A percentile compares a stretch with the other conserved stretches of the same genome.
Evolutionary conservation across 2,329 filamentous ascomycete genomes (phyloP).

Genomic region (Hypoxylon sp.): DNA sequence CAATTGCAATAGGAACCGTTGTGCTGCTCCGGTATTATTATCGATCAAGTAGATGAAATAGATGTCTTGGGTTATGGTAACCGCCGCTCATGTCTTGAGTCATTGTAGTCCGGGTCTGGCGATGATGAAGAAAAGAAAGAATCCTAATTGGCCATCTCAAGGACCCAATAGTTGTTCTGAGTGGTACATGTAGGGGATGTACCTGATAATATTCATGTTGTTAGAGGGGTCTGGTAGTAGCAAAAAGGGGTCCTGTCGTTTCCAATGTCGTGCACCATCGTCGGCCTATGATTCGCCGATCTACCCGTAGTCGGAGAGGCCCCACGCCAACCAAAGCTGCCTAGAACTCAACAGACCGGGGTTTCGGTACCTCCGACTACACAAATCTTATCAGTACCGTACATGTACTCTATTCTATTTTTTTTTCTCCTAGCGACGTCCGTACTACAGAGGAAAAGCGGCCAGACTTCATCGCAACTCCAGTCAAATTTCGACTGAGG

Average conservation of each 20-base stretch:
- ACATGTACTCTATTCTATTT: constrained; percentile 26
- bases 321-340: constrained; percentile 21
- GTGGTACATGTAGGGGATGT: constrained; percentile 10
- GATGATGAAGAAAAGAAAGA: constrained; percentile 21
- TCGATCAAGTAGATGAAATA: background rate
- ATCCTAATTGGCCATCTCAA: constrained; percentile 34
- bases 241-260: background rate
- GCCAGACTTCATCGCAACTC: constrained; percentile 24
- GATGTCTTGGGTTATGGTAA: constrained; percentile 28
- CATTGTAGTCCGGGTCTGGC: constrained; percentile 26
- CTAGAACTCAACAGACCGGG: constrained; percentile 37
- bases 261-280: constrained; percentile 29
- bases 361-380: constrained; percentile 35
- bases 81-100: constrained; percentile 25
- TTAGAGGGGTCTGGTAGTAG: background rate
- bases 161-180: background rate
- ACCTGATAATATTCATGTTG: background rate
- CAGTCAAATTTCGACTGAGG: constrained; percentile 22
- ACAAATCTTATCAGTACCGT: constrained; percentile 30
- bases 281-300: constrained; percentile 46
- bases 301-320: constrained; percentile 38
- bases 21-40: constrained; percentile 26
- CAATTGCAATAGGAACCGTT: constrained; percentile 28
- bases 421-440: constrained; percentile 28
- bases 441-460: constrained; percentile 22